Conservation (phyloP, 208 protist genomes). For the Trypanosoma theileri region DNA sequence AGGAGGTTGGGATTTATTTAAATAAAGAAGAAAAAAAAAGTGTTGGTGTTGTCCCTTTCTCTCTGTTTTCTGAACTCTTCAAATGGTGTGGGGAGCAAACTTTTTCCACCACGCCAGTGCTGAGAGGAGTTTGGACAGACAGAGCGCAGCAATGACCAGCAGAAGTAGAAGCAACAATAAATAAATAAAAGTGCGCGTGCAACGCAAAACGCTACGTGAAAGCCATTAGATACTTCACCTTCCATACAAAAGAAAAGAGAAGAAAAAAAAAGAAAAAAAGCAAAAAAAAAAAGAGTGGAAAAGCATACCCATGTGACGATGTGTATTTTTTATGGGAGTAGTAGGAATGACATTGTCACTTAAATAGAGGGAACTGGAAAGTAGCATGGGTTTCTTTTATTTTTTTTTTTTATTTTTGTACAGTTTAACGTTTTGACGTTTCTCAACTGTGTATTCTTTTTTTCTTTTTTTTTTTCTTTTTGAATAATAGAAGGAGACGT, state of each 20-base stretch:
- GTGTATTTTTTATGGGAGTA: background rate
- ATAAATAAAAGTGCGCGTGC: background rate
- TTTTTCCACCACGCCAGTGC: background rate
- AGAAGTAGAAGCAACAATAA: background rate
- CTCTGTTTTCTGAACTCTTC: background rate
- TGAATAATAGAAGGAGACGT: background rate
- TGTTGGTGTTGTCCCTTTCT: conserved; percentile 9
- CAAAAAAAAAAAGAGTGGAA: no score
- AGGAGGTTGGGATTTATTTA: no score
- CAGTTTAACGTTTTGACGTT: no score
- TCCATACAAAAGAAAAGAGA: background rate
- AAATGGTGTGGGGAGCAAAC: background rate
- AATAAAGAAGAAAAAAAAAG: no score
- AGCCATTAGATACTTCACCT: background rate
- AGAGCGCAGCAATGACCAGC: no score
- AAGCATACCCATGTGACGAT: background rate
- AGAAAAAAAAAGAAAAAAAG: background rate
- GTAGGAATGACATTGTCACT: no score
- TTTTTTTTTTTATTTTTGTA: no score
- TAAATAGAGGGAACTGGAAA: no score
- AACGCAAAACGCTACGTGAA: conserved; percentile 1
- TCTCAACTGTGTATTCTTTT: background rate
- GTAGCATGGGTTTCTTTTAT: no score
- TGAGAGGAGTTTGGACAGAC: background rate
- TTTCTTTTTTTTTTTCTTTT: background rate